Evolutionary conservation across 768 basidiomycete genomes (phyloP), one percentile per base, ranked within the genome.

Genomic region (Trametes villosa): DNA sequence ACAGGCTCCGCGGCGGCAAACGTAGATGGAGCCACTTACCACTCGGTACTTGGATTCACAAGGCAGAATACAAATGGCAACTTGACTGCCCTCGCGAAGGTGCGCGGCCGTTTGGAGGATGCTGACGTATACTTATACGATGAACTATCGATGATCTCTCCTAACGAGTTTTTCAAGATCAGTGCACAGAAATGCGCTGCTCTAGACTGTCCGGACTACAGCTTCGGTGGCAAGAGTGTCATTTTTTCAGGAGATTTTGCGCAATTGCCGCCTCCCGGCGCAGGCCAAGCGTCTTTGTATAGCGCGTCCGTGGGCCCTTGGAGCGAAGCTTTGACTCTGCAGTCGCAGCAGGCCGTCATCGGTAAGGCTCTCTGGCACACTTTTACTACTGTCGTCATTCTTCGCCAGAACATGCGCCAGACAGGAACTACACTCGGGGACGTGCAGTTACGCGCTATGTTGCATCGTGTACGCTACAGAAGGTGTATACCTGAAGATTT

Each of bases 21-120:
- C 3, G 57, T 70, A 9, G 60, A 52, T 15, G 69, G 69, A 8
- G 61, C 62, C 9, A 70, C 69, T 1, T 70, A 70, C 44, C 69
- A 70, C 31, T 65, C 61, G 3, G 50, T 56, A 1, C 24, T 45
- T 7, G 8, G 44, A 4, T 17, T 45, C 7, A 20, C 15, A 45
- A 24, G 4, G 11, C 11, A 45, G 9, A 45, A 24, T 12, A 6
- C 40, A 20, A 26, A 11, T 45, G 7, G 44, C n/a, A 41, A 41
- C 5, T 17, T 41, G 7, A 11, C 15, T 20, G 18, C 8, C 7
- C 18, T 45, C 7, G 44, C n/a, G 8, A 22, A 18, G 3, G 4
- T 45, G 15, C 20, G 24, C 7, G 44, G 24, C 9, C 8, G 18
- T 26, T 45, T 45, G 4, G 4, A 4, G n/a, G 44, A 26, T 26